These are phyloP conservation scores for Echites panduratus DNA, from an alignment of 257 asterid genomes.

Conservation along the genomic window DNA sequence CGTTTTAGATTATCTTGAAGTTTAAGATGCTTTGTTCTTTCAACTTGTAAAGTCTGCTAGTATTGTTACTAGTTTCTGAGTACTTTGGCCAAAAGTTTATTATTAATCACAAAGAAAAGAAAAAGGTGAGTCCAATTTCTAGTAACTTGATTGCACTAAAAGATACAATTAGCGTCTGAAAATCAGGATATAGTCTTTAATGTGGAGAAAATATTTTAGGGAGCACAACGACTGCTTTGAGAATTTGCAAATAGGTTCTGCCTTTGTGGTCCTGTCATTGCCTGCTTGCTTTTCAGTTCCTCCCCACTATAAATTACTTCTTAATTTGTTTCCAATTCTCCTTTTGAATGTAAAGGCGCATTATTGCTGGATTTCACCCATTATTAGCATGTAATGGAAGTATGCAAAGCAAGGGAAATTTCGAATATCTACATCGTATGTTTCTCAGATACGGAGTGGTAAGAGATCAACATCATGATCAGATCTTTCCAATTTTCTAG, in stretches of 20 bases:
- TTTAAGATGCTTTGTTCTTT: neutral
- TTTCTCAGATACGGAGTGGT: slow-evolving; percentile 51
- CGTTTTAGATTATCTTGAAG: neutral
- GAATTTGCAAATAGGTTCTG: neutral
- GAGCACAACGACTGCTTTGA: neutral
- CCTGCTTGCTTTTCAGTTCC: neutral
- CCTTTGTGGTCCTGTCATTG: neutral
- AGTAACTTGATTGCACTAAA: neutral
- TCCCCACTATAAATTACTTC: neutral
- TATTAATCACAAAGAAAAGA: neutral
- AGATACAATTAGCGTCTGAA: neutral
- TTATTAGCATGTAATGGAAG: slow-evolving; percentile 28
- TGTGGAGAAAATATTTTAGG: neutral
- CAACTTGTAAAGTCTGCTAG: neutral
- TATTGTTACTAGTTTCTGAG: neutral
- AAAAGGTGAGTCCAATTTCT: neutral
- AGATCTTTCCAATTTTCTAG: neutral
- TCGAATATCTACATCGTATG: slow-evolving; percentile 20
- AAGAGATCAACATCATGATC: slow-evolving; percentile 13
- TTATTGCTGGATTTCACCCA: slow-evolving; percentile 47
- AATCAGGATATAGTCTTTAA: neutral
- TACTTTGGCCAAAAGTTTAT: neutral
- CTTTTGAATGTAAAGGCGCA: slow-evolving; percentile 32
- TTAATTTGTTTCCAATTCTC: slow-evolving; percentile 3
- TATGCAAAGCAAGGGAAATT: slow-evolving; percentile 6